Evolutionary conservation across 169 alveolate species (phyloP).

Genomic region (Theileria sp.): DNA sequence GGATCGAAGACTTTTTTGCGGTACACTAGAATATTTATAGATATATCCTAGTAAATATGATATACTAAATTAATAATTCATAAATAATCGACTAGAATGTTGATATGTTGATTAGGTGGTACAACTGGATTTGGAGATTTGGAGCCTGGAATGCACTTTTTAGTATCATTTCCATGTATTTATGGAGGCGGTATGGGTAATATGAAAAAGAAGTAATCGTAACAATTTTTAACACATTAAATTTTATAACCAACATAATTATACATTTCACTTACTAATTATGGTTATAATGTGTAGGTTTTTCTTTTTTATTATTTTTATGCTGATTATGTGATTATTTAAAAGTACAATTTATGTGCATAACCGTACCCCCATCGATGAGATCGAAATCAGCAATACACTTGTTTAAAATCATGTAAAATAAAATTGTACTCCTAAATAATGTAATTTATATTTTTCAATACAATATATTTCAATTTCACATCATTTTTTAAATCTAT

Average conservation of each 20-base stretch:
- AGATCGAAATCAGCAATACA: background rate
- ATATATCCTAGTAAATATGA: background rate
- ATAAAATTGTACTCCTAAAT: no score
- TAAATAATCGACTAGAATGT: background rate
- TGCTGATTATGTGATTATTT: no score
- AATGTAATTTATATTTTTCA: background rate
- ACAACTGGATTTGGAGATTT: conserved; percentile 79
- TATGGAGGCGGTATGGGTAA: conserved; percentile 77
- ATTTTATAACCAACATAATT: background rate
- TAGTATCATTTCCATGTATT: conserved; percentile 73
- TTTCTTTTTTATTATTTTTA: no score
- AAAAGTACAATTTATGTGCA: background rate
- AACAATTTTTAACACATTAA: background rate
- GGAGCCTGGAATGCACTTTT: conserved; percentile 80
- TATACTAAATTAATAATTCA: background rate
- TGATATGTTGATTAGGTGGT: conserved; percentile 52
- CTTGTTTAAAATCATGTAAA: background rate
- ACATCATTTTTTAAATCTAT: background rate
- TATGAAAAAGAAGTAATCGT: conserved; percentile 45
- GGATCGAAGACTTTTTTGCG: conserved; percentile 79
- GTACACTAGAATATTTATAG: conserved; percentile 28
- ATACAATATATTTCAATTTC: background rate
- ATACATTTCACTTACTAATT: background rate
- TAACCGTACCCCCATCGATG: background rate
- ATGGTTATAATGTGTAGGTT: no score